Percentiles rank a stretch among this genome's conserved stretches.
Evolutionary conservation across 345 rosid genomes (phyloP).

Genomic region (Eucalyptus guilfoylei): DNA sequence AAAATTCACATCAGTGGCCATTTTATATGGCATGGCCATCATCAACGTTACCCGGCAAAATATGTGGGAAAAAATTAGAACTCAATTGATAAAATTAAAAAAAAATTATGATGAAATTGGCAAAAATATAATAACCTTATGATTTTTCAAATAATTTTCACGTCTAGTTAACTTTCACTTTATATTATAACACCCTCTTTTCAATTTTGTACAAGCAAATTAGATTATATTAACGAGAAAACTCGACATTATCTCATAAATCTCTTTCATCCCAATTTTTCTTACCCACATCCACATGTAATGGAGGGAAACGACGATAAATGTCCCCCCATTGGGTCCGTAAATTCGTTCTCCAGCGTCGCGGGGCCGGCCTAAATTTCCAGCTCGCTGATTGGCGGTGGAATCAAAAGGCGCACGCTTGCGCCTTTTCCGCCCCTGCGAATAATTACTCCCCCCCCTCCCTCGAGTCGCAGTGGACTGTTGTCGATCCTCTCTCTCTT

Average conservation of each 20-base stretch:
- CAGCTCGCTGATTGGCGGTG: background rate
- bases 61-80: too few relatives aligned
- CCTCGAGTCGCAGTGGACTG: background rate
- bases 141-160: background rate
- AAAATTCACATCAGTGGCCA: accelerated
- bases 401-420: background rate
- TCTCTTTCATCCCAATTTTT: background rate
- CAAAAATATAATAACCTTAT: too few relatives aligned
- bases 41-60: background rate
- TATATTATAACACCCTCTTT: background rate
- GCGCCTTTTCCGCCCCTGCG: background rate
- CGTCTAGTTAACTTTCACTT: too few relatives aligned
- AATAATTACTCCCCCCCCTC: background rate
- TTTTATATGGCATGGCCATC: background rate
- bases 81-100: too few relatives aligned
- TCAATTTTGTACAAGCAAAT: background rate
- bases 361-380: background rate
- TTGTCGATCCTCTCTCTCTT: background rate
- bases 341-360: background rate
- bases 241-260: too few relatives aligned
- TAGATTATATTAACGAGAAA: background rate
- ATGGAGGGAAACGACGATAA: too few relatives aligned
- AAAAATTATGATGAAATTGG: accelerated
- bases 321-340: background rate
- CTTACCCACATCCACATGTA: too few relatives aligned